Conservation (phyloP, 352 stramenopile species). For the Albugo candida region DNA sequence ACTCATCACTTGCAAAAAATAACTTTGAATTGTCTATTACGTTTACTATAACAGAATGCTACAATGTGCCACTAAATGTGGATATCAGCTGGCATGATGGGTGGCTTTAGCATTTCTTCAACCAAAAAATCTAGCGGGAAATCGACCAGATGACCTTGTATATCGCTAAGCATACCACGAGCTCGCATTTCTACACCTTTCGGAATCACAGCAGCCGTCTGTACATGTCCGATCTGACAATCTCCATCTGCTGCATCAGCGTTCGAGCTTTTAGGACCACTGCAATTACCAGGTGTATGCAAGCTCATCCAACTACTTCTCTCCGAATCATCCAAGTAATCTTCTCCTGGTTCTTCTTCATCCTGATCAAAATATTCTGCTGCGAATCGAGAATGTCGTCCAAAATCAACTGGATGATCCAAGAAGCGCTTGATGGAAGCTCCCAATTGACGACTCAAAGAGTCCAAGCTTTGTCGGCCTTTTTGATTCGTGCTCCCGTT, state of each 20-base stretch:
- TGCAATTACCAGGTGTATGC: too few relatives aligned
- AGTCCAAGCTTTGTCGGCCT: too few relatives aligned
- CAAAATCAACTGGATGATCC: slow-evolving; percentile 36
- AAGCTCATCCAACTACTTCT: slow-evolving; percentile 14
- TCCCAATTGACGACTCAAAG: background rate
- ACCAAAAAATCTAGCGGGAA: slow-evolving; percentile 72
- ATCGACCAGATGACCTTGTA: slow-evolving; percentile 67
- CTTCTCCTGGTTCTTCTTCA: slow-evolving; percentile 12
- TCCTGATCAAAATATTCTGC: slow-evolving; percentile 49
- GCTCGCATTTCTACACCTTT: slow-evolving; percentile 57
- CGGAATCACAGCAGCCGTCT: slow-evolving; percentile 62
- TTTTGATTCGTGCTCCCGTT: too few relatives aligned
- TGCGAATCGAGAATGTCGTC: slow-evolving; percentile 53
- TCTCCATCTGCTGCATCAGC: slow-evolving; percentile 10
- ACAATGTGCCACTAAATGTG: slow-evolving; percentile 49
- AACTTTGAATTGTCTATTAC: background rate
- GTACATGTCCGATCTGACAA: slow-evolving; percentile 64
- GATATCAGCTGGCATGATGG: slow-evolving; percentile 60
- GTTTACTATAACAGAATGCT: background rate
- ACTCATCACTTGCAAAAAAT: background rate
- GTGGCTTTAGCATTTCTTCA: slow-evolving; percentile 69
- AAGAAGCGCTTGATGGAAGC: slow-evolving; percentile 33
- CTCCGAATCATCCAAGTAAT: slow-evolving; percentile 11
- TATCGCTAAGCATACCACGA: slow-evolving; percentile 52
- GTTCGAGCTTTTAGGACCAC: too few relatives aligned